Evolutionary conservation across 73 alveolate genomes (phyloP), one percentile per base, ranked within the genome.

Genomic region (Paraurostyla sp.): DNA sequence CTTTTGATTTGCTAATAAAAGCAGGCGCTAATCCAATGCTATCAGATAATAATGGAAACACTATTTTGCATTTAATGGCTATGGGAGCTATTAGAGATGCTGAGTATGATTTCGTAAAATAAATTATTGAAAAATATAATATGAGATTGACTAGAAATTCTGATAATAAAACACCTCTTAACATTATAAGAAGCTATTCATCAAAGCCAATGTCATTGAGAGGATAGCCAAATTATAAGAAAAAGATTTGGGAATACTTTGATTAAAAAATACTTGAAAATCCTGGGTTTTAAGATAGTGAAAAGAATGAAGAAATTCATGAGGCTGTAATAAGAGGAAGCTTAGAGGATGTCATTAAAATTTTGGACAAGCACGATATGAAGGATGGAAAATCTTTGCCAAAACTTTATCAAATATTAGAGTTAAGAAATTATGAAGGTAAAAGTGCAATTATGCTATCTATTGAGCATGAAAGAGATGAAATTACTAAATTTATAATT

Each of bases 21-120:
- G 58, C 71, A 23, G 92, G 92, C 1, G 95, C 92, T 0, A 90
- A 90, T 29, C 95, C 95, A 1, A 36, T 59, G 46, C 42, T 68
- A 2, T 90, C 95, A 3, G 95, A 90, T 45, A 63, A 41, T 6
- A 68, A 90, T 23, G 92, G 95, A 0, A 90, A 90, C 73, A 68
- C 95, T 0, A 48, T 90, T 18, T 80, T 90, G 35, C 95, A 90
- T 41, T n/a, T 60, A 20, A 33, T 90, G 62, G 82, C 90, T 0
- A 63, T 62, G 42, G 95, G 92, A 1, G 95, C 90, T 35, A 88
- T 90, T 23, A 81, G 68, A 42, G 95, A 90, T 48, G 65, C 69
- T 73, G 95, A 90, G 38, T 81, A 59, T 25, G 92, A 90, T 49
- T 90, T 90, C 57, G 42, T 90, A 6, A 69, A 90, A 57, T 85